Conservation (phyloP, 179 eudicot species). For the Beta corolliflora region DNA sequence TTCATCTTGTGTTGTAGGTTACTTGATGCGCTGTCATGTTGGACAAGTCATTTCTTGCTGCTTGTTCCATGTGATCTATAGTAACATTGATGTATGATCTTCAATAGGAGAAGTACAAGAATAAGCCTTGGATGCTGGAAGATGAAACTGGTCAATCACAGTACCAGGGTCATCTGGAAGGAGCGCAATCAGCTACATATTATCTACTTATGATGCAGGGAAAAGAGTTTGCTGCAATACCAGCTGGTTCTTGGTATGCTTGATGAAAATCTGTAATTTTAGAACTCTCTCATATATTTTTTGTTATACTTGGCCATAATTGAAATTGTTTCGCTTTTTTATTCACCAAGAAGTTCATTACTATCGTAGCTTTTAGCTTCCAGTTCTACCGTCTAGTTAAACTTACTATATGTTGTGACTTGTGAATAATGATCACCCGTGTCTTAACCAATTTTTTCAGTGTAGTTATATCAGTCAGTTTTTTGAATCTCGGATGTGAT, state of each 20-base stretch:
- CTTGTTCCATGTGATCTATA: conserved; percentile 15
- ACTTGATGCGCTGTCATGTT: conserved; percentile 14
- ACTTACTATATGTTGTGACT: background rate
- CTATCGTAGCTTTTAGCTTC: background rate
- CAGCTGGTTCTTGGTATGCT: conserved; percentile 92
- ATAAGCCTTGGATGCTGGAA: conserved; percentile 95
- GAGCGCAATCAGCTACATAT: conserved; percentile 84
- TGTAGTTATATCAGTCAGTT: background rate
- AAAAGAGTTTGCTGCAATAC: conserved; percentile 93
- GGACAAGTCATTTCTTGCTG: conserved; percentile 12
- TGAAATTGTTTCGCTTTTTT: background rate
- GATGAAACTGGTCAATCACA: conserved; percentile 92
- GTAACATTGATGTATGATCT: conserved; percentile 15
- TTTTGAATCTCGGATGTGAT: background rate
- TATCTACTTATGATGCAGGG: conserved; percentile 88
- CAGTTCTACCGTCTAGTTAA: background rate
- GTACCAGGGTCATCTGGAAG: conserved; percentile 89
- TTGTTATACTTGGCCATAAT: background rate
- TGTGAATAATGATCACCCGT: background rate
- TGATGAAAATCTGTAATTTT: background rate
- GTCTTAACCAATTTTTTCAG: background rate
- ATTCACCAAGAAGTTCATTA: background rate
- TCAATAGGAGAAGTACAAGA: conserved; percentile 86
- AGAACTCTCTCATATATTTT: background rate
- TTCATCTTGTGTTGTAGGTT: conserved; percentile 14